phyloP scores from a whole-genome alignment of 371 early-diverging fungal species.

The Umbelopsis sp. region DNA sequence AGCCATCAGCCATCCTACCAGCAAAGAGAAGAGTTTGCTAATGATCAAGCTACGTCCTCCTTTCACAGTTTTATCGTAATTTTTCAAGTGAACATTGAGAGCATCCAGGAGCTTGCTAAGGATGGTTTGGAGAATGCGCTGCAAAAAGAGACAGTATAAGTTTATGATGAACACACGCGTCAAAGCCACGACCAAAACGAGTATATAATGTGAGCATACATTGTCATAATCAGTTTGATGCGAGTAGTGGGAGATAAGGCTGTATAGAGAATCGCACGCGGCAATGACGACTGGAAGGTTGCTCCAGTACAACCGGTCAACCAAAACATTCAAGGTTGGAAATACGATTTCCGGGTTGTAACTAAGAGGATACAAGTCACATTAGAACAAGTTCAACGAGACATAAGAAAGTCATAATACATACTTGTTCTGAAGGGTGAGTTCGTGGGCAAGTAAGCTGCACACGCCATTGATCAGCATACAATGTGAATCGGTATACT shows the following conservation, averaged over 20 bases:
- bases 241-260: slow-evolving; percentile 65
- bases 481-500: slow-evolving; percentile 51
- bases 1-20: slow-evolving; percentile 81
- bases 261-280: slow-evolving; percentile 68
- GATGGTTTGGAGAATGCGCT: slow-evolving; percentile 64
- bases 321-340: slow-evolving; percentile 63
- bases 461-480: slow-evolving; percentile 62
- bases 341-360: slow-evolving; percentile 51
- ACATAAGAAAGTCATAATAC: not conserved
- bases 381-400: not conserved
- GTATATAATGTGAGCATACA: slow-evolving; percentile 36
- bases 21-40: slow-evolving; percentile 68
- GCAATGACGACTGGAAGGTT: slow-evolving; percentile 65
- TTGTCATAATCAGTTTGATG: slow-evolving; percentile 60
- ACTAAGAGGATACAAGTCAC: slow-evolving; percentile 25
- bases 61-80: slow-evolving; percentile 50
- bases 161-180: no score
- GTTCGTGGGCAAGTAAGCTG: slow-evolving; percentile 18
- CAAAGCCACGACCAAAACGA: not conserved
- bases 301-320: slow-evolving; percentile 72
- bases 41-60: slow-evolving; percentile 57
- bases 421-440: slow-evolving; percentile 19
- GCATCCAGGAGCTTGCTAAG: slow-evolving; percentile 70
- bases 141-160: slow-evolving; percentile 18
- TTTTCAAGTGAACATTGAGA: slow-evolving; percentile 68